Evolutionary conservation across 1,284 basidiomycete genomes (phyloP), one percentile per base, ranked within the genome.

Genomic region (Phlebopus sp.): DNA sequence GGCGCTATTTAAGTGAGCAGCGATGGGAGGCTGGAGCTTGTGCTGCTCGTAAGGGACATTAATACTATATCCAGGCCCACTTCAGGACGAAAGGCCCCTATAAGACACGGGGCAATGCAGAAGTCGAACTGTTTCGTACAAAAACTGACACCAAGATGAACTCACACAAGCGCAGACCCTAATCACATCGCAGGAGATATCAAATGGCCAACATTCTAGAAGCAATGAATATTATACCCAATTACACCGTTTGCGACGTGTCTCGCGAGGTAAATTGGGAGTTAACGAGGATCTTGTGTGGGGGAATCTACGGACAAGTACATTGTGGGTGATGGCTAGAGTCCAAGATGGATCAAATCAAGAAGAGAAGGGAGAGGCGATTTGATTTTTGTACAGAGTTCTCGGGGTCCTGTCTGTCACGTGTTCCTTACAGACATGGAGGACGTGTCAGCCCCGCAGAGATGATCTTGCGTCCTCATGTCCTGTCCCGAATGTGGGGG

Each of bases 401-500:
- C 50, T 18, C 51, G 62, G 61, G 61, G 61, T 61, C 62, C 27
- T 4, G 3, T 2, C 10, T 37, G 17, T 19, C 41, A 44, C 39
- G 30, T 37, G 41, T 45, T 8, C 4, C 14, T 19, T 10, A 13
- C 23, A 21, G 21, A 29, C n/a, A 29, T 17, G n/a, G n/a, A n/a
- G n/a, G 21, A 3, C 14, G 19, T 13, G 17, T 34, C 46, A 52
- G 44, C 21, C 43, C 39, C 49, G 25, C 15, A 37, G 44, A 52
- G 44, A 25, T 32, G 44, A 25, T 32, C 18, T n/a, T 29, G 29
- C 8, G 15, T 10, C 41, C 25, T 35, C 15, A 59, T 68, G 71
- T 39, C 55, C 46, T 65, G 59, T 64, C 81, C 76, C 59, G 69
- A 76, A 47, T 87, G 85, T 62, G 75, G 74, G 39, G 74, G 68